Conservation (phyloP, 73 alveolate species). For the Paramecium tetraurelia region DNA sequence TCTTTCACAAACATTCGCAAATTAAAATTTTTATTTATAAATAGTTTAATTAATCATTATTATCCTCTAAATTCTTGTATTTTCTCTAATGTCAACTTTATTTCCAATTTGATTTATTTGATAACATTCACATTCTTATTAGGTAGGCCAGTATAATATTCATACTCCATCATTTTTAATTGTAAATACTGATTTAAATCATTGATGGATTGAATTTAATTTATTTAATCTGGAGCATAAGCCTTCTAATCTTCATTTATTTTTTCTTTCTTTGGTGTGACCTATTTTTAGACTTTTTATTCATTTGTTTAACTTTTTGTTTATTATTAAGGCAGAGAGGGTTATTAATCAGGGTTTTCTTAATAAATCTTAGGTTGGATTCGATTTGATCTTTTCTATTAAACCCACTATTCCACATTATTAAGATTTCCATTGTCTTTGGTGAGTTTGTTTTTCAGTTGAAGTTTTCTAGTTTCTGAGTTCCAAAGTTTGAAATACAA, state of each 20-base stretch:
- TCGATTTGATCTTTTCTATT: not conserved
- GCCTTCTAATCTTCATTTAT: not conserved
- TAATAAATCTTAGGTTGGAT: not conserved
- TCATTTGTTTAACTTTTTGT: not conserved
- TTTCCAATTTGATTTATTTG: not conserved
- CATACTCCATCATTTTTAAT: constrained; percentile 1
- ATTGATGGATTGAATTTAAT: not conserved
- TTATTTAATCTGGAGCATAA: not conserved
- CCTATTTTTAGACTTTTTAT: not conserved
- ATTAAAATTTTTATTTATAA: not conserved
- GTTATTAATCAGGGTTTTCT: not conserved
- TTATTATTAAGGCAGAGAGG: not conserved
- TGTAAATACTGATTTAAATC: not conserved
- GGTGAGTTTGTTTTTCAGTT: not conserved
- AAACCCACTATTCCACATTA: not conserved
- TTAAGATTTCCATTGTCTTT: not conserved
- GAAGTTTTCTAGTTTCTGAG: not conserved
- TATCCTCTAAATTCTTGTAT: not conserved
- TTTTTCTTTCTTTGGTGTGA: not conserved
- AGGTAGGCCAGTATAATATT: not conserved
- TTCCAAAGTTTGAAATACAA: not conserved
- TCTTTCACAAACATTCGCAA: constrained; percentile 11
- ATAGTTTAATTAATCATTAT: not conserved
- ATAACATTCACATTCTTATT: not conserved
- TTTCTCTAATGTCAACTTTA: not conserved